Evolutionary conservation across 306 rosid species (phyloP).

Genomic region (Adenanthera pavonina): DNA sequence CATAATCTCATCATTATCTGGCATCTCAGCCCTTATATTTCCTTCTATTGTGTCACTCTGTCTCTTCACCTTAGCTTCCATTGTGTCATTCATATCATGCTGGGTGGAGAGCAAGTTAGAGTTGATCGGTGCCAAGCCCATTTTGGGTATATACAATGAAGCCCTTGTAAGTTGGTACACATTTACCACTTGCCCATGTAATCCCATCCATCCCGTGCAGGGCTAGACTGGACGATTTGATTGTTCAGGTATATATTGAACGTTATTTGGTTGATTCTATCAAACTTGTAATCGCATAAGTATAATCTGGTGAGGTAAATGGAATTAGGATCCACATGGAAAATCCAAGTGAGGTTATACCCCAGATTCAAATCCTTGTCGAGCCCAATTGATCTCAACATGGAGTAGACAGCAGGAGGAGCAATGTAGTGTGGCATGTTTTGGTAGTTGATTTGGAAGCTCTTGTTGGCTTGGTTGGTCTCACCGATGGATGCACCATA

Average conservation of each 20-base stretch:
- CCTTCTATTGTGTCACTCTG: too few relatives aligned
- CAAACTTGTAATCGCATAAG: conserved; percentile 50
- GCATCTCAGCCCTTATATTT: too few relatives aligned
- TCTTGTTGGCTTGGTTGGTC: conserved; percentile 36
- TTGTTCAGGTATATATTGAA: conserved; percentile 55
- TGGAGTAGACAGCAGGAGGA: conserved; percentile 49
- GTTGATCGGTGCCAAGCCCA: conserved; percentile 29
- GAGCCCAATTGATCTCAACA: conserved; percentile 56
- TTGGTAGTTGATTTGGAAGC: conserved; percentile 40
- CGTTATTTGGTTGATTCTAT: conserved; percentile 42
- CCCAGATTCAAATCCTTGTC: conserved; percentile 31
- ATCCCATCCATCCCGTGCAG: conserved; percentile 45
- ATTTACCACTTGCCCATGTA: conserved; percentile 47
- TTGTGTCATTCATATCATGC: too few relatives aligned
- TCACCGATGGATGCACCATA: conserved; percentile 48
- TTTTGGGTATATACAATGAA: conserved; percentile 41
- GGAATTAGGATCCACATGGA: conserved; percentile 57
- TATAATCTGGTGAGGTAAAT: conserved; percentile 57
- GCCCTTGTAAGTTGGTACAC: conserved; percentile 51
- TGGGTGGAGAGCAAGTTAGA: conserved; percentile 58
- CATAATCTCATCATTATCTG: too few relatives aligned
- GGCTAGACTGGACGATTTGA: conserved; percentile 44
- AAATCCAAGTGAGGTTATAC: conserved; percentile 58
- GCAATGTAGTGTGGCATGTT: conserved; percentile 46
- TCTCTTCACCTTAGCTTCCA: too few relatives aligned